Evolutionary conservation across 2,329 filamentous ascomycete species (phyloP), one percentile per base, ranked within the genome.

Genomic region (Clarireedia paspali): DNA sequence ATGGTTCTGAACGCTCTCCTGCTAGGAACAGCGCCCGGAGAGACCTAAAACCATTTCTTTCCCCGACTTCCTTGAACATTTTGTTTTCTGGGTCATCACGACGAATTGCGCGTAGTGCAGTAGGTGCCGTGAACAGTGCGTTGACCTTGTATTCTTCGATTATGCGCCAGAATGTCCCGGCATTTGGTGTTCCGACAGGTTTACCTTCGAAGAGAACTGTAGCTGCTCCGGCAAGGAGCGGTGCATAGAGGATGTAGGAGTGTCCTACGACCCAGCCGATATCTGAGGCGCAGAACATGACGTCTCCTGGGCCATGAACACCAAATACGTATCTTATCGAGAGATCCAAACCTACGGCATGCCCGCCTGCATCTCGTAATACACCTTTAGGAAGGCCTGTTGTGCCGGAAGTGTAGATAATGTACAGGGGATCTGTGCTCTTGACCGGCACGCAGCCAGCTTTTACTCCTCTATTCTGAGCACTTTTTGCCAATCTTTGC

Each of bases 161-260:
- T 17, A 96, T 82, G 2, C 91, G 79, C 91, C 91, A 97, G 69
- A 96, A 94, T 0, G 87, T 87, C 5, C 89, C 87, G 0, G 90
- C 88, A 64, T 96, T 85, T 0, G 91, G 91, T 0, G 91, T 96
- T 4, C 91, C 91, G 12, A 96, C 78, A 0, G 91, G 91, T 63
- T 96, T 96, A n/a, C 91, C 92, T 72, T 96, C 91, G 70, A 91
- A 96, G 0, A 96, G 76, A 1, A 96, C 82, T 0, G 90, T 95
- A 1, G 91, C 85, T 2, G 91, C 91, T 5, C 91, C 91, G 0
- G 87, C 83, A 1, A 96, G 80, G 5, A 97, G 80, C 12, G 91
- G 91, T 4, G 83, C 91, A 67, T 96, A 96, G 12, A 96, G 76
- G 60, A 96, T 96, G 68, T 94, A 96, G 5, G 84, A 87, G 68